Conservation (phyloP, 2,329 filamentous ascomycete genomes). For the Elsinoe necatrix region DNA sequence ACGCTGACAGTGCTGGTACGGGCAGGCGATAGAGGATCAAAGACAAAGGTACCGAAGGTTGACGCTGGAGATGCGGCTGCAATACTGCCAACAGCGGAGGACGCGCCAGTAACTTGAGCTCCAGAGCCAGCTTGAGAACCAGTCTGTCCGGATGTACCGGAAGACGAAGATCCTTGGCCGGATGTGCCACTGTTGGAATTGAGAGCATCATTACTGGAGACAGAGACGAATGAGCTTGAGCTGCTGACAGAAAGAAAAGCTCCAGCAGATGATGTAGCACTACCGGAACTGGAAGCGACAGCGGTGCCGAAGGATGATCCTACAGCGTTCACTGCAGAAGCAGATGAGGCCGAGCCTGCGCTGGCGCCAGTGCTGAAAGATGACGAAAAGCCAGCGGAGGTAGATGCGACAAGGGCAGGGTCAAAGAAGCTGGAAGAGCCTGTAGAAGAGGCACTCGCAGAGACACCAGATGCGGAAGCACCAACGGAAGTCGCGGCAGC, state of each 20-base stretch:
- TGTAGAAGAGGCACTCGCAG: neutral
- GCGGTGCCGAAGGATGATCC: neutral
- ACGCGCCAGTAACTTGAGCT: slow-evolving; percentile 7
- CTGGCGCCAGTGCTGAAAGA: neutral
- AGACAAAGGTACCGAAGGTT: slow-evolving; percentile 12
- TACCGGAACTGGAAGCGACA: neutral
- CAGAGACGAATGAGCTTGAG: slow-evolving; percentile 9
- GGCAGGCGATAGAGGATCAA: neutral
- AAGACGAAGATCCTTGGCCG: neutral
- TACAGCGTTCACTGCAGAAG: neutral
- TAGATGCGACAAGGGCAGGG: neutral
- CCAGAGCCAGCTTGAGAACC: slow-evolving; percentile 9
- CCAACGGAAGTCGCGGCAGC: neutral
- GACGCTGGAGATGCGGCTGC: slow-evolving; percentile 10
- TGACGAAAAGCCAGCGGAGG: neutral
- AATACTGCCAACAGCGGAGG: slow-evolving; percentile 9
- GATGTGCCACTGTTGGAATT: neutral
- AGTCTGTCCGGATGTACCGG: neutral
- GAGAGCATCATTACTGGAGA: neutral
- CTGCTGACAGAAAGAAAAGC: slow-evolving; percentile 14
- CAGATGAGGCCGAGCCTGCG: neutral
- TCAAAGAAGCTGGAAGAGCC: neutral
- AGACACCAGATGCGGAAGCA: neutral
- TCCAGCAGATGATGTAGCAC: slow-evolving; percentile 5
- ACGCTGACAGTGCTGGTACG: neutral